Conservation (phyloP, 805 yeast genomes). For the Sugiyamaella chiloensis region DNA sequence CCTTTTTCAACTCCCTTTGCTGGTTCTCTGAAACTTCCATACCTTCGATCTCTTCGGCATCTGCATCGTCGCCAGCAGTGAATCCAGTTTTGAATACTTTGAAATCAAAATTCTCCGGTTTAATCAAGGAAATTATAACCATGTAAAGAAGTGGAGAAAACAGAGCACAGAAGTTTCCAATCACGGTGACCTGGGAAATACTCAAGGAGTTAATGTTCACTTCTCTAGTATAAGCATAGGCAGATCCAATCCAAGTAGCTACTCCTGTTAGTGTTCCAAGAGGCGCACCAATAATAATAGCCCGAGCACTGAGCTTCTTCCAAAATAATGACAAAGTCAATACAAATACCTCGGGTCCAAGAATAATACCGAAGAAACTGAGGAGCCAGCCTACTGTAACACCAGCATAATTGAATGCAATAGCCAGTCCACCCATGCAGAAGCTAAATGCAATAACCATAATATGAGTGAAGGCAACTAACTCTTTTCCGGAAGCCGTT, state of each 20-base stretch:
- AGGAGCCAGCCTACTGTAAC: conserved; percentile 84
- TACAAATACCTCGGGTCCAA: conserved; percentile 65
- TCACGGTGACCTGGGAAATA: conserved; percentile 27
- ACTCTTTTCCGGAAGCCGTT: conserved; percentile 65
- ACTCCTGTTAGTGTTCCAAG: conserved; percentile 69
- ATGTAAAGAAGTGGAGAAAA: conserved; percentile 6
- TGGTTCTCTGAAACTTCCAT: conserved; percentile 11
- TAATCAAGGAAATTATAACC: background rate
- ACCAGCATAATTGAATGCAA: conserved; percentile 75
- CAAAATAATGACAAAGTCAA: conserved; percentile 67
- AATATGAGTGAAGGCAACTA: conserved; percentile 65
- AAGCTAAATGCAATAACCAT: conserved; percentile 59
- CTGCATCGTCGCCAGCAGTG: conserved; percentile 34
- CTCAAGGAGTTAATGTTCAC: conserved; percentile 30
- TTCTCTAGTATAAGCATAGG: conserved; percentile 27
- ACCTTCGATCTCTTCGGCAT: conserved; percentile 34
- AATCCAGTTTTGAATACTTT: conserved; percentile 54
- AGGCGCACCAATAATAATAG: conserved; percentile 74
- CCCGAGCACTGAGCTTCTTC: conserved; percentile 54
- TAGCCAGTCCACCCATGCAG: conserved; percentile 78
- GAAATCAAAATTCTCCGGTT: conserved; percentile 30
- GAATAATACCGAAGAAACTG: conserved; percentile 83
- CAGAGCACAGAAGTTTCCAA: conserved; percentile 28
- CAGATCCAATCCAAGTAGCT: conserved; percentile 52
- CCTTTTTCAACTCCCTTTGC: background rate